phyloP scores from a whole-genome alignment of 2,329 filamentous ascomycete genomes.

The Aureobasidium namibiae region DNA sequence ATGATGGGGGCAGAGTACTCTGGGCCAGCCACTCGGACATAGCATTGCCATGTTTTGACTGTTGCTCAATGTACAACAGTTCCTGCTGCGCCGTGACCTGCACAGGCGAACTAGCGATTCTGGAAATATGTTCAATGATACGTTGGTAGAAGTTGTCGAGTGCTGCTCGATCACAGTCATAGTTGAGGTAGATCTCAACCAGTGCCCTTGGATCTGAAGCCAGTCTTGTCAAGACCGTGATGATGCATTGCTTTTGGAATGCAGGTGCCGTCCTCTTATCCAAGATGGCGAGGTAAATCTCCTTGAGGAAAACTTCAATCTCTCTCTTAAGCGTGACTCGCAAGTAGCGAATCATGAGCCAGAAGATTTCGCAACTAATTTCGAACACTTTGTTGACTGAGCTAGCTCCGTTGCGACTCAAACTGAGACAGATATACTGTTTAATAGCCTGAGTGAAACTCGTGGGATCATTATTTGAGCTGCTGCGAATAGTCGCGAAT shows the following conservation, averaged over 20 bases:
- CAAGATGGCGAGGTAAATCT: constrained; percentile 88
- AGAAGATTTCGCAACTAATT: constrained; percentile 94
- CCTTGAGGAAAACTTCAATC: constrained; percentile 94
- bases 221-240: constrained; percentile 75
- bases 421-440: constrained; percentile 89
- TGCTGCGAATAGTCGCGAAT: constrained; percentile 83
- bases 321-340: constrained; percentile 96
- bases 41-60: constrained; percentile 46
- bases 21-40: constrained; percentile 76
- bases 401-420: constrained; percentile 91
- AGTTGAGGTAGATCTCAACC: constrained; percentile 95
- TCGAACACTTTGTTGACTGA: constrained; percentile 89
- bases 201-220: constrained; percentile 79
- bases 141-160: constrained; percentile 95
- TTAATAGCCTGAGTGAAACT: constrained; percentile 92
- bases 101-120: constrained; percentile 73
- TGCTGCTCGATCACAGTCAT: constrained; percentile 86
- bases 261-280: constrained; percentile 78
- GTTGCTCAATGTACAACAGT: constrained; percentile 76
- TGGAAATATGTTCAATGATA: constrained; percentile 87
- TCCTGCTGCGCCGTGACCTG: constrained; percentile 68
- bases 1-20: constrained; percentile 74
- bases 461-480: constrained; percentile 78
- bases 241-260: constrained; percentile 87
- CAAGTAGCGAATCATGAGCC: constrained; percentile 92